phyloP scores from a whole-genome alignment of 768 basidiomycete species.

The Podaxis sp. region DNA sequence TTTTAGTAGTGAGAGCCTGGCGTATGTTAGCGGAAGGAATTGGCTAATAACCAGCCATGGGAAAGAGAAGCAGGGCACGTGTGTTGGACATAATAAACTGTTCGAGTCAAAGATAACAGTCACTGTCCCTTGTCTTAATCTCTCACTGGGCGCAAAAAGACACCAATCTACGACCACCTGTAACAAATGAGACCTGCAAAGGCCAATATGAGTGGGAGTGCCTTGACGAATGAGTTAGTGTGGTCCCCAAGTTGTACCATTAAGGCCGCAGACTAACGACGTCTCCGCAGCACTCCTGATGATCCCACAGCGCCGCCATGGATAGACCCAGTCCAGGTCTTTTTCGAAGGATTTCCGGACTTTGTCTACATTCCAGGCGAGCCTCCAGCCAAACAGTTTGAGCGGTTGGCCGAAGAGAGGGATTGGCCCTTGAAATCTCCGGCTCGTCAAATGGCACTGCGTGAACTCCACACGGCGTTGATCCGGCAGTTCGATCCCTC shows the following conservation, averaged over 20 bases:
- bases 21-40: not conserved
- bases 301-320: not conserved
- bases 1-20: not conserved
- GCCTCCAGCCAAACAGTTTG: slow-evolving; percentile 25
- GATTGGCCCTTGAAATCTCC: slow-evolving; percentile 18
- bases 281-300: not conserved
- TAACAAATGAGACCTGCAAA: not conserved
- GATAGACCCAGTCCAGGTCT: slow-evolving; percentile 9
- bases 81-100: not conserved
- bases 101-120: not conserved
- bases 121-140: not conserved
- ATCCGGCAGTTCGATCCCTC: slow-evolving; percentile 31
- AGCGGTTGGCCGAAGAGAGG: slow-evolving; percentile 21
- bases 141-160: not conserved
- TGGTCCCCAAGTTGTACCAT: not conserved
- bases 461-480: slow-evolving; percentile 30
- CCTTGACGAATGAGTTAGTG: not conserved
- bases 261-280: not conserved
- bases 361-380: slow-evolving; percentile 21
- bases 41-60: not conserved
- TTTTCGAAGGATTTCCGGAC: slow-evolving; percentile 18
- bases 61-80: not conserved
- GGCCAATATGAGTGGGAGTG: not conserved
- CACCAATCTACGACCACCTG: not conserved
- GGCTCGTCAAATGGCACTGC: slow-evolving; percentile 16